Percentiles rank a stretch among this genome's conserved stretches.
These are phyloP conservation scores for Fusarium graminum DNA, from an alignment of 2,329 filamentous ascomycete genomes.

Conservation along the genomic window DNA sequence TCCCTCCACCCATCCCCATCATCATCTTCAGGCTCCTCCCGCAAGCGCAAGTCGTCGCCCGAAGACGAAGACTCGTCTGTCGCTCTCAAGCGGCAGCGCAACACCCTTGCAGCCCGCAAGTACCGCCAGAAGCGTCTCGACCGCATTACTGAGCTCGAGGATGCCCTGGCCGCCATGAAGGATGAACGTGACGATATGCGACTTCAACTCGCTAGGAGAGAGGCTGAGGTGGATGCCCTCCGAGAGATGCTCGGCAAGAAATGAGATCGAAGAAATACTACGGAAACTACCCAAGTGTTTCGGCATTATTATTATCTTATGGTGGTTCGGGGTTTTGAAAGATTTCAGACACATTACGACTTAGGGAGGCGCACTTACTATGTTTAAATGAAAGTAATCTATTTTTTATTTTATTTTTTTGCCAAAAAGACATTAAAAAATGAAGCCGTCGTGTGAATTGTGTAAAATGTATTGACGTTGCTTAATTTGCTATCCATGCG, in stretches of 20 bases:
- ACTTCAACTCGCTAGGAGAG: constrained; percentile 71
- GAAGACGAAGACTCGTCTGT: constrained; percentile 46
- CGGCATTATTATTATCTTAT: neutral
- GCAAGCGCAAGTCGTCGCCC: constrained; percentile 44
- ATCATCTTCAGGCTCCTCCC: constrained; percentile 36
- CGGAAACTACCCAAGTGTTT: neutral
- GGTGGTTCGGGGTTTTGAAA: constrained; percentile 29
- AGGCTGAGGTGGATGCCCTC: constrained; percentile 74
- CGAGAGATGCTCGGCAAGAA: constrained; percentile 62
- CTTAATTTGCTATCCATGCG: too few relatives aligned
- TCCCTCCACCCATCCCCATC: constrained; percentile 41
- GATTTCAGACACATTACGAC: constrained; percentile 25
- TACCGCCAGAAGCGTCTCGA: constrained; percentile 79
- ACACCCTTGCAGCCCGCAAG: constrained; percentile 78
- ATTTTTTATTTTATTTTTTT: too few relatives aligned
- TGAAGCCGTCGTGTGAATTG: neutral
- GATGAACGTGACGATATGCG: constrained; percentile 73
- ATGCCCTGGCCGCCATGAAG: constrained; percentile 68
- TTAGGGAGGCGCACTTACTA: constrained; percentile 25
- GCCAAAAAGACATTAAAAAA: neutral
- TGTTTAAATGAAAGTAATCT: constrained; percentile 4
- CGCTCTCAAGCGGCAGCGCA: constrained; percentile 71
- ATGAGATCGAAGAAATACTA: constrained; percentile 16
- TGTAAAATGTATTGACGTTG: too few relatives aligned
- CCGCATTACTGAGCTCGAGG: constrained; percentile 72